Base-by-base conservation (phyloP, 2,329 filamentous ascomycete species). In the Stachybotrys chlorohalonatus region DNA sequence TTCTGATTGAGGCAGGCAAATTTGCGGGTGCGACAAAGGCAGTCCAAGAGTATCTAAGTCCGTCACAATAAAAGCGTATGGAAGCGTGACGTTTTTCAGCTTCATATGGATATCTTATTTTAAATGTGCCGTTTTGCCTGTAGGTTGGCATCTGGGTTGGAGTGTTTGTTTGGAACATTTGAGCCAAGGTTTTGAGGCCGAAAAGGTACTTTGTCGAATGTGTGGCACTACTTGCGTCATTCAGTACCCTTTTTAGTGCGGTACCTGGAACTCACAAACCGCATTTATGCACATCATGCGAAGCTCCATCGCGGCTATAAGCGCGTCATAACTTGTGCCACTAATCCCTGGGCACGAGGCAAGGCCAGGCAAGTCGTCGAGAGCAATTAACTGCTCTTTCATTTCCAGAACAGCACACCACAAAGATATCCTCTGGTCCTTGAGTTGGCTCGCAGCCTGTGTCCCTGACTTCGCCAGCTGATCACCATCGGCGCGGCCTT, bases 1-100 rank as follows among this genome's bases (percentile, higher is more conserved):
- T 95, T 64, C 72, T 97, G 68, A 88, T 97, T 62, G 91, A 96
- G 70, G 88, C 81, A 60, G 72, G 68, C 61, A 92, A 86, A 73
- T 92, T 96, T 64, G 81, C 84, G 60, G 80, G 73, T 31, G 90
- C 91, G 3, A 84, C 95, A 31, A 84, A 89, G 72, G 88, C 84
- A 53, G 80, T 96, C 57, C 78, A 78, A 61, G 83, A 90, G 61
- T 95, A 91, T 70, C 68, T 96, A 59, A 81, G 77, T 62, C 74
- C 80, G 57, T 71, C 75, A 59, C 69, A 73, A 71, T 75, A 65
- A 68, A 39, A 53, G 53, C 6, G 52, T 52, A 36, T 53, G 42
- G 42, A 50, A 49, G 49, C 46, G 11, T 30, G 48, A 50, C 24
- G 2, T 3, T 30, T 31, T 50, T 30, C 24, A 24, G 24, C 24